A percentile compares a stretch with the other conserved stretches of the same genome.
phyloP scores from a whole-genome alignment of 257 asterid genomes.

The Capsicum baccatum region DNA sequence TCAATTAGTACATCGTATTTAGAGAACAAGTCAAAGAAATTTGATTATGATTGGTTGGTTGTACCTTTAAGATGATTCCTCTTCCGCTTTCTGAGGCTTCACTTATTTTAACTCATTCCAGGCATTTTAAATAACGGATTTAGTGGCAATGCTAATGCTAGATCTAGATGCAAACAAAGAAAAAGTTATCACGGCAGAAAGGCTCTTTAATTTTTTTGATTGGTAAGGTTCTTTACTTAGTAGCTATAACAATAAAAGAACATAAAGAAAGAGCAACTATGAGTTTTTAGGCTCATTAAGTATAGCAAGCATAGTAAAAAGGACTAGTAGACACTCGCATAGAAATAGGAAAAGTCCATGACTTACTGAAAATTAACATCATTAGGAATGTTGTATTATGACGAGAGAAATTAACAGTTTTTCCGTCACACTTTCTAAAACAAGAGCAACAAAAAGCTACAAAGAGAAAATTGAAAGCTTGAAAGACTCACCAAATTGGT shows the following conservation, averaged over 20 bases:
- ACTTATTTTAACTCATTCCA: neutral
- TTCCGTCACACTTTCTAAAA: neutral
- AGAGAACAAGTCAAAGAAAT: neutral
- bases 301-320: conserved; percentile 24
- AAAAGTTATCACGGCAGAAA: neutral
- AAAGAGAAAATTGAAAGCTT: conserved; percentile 6
- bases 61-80: neutral
- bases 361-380: neutral
- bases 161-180: neutral
- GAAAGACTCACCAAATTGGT: conserved; percentile 62
- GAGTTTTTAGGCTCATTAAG: neutral
- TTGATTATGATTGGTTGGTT: neutral
- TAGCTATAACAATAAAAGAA: neutral
- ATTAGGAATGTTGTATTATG: neutral
- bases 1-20: neutral
- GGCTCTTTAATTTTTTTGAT: neutral
- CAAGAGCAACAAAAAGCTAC: neutral
- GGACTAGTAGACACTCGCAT: neutral
- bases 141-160: neutral
- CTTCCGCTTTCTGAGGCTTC: neutral
- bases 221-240: neutral
- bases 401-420: neutral
- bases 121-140: neutral
- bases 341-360: conserved; percentile 10
- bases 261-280: neutral